Percentiles rank a stretch among this genome's conserved stretches.
Conservation (phyloP, 805 yeast species). For the Kurtzmaniella fragi region DNA sequence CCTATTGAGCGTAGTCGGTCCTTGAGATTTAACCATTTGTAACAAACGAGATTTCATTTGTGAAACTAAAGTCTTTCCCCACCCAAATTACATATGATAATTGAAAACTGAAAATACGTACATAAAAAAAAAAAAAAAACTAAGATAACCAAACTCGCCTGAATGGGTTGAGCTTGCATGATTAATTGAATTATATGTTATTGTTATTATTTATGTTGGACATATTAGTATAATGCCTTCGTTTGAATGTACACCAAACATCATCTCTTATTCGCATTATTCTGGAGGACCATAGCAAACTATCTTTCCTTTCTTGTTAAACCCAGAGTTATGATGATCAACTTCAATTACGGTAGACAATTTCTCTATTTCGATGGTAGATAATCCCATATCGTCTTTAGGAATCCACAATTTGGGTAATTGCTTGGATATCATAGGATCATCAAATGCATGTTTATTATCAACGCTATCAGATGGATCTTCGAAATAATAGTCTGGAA, state of each 20-base stretch:
- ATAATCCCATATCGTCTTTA: slow-evolving; percentile 81
- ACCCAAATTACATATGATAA: neutral
- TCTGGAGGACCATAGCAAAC: slow-evolving; percentile 31
- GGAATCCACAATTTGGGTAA: slow-evolving; percentile 91
- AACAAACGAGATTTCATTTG: neutral
- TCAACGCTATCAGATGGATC: slow-evolving; percentile 37
- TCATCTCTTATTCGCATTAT: neutral
- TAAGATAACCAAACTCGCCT: no score
- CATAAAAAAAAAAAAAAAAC: no score
- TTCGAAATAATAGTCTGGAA: slow-evolving; percentile 31
- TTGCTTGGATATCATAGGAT: slow-evolving; percentile 64
- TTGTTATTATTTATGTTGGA: no score
- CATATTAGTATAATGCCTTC: no score
- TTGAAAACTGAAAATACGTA: neutral
- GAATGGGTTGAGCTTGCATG: no score
- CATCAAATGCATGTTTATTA: slow-evolving; percentile 61
- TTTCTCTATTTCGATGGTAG: slow-evolving; percentile 52
- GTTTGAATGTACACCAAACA: no score
- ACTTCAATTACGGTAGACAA: slow-evolving; percentile 54
- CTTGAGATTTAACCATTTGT: neutral
- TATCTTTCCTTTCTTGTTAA: slow-evolving; percentile 33
- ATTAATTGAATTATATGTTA: no score
- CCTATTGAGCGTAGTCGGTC: neutral
- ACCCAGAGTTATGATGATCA: slow-evolving; percentile 62
- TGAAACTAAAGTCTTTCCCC: neutral